Evolutionary conservation across 495 filamentous ascomycete species (phyloP), one percentile per base, ranked within the genome.

Genomic region (Opeltia flavorubescens): DNA sequence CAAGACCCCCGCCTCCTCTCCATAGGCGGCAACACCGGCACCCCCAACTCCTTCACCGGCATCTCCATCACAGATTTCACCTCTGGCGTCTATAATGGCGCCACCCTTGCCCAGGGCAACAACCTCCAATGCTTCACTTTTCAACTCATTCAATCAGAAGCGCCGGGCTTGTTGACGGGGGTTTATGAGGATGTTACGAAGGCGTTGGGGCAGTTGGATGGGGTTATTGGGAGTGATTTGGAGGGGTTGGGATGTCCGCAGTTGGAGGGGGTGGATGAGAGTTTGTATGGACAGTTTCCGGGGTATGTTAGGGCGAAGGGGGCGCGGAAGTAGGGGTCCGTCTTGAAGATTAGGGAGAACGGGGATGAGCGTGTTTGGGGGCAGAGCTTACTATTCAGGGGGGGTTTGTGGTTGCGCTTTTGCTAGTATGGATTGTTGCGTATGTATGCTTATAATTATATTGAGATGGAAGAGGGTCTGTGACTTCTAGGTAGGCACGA

Each of bases 1-100:
- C 41, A 27, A n/a, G 46, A 49, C 9, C 58, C 60, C 0, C 35
- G 57, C 29, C 49, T 66, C 48, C 47, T 62, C 30, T 61, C 58
- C 38, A 50, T 78, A 30, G 77, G 78, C 31, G 75, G 76, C 29
- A 81, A 81, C 57, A 67, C 65, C 6, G 75, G 74, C 5, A 66
- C 57, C 1, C 62, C 70, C 4, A 70, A 81, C 57, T 68, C 67
- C 36, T 81, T 79, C 54, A 61, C 64, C n/a, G 67, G 70, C 12
- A 50, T 78, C 43, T 64, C 78, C 50, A 35, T 69, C 2, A 53
- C 51, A 0, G 56, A 68, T 42, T 27, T 80, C 24, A 77, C 72
- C 5, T 68, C 67, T 4, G 75, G 74, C 5, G 62, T 72, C 11
- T 66, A 63, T 48, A 66, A 68, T 48, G 23, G 57, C 43, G 44